Evolutionary conservation across 2,329 filamentous ascomycete species (phyloP), one percentile per base, ranked within the genome.

Genomic region (Aspergillus novoparasiticus): DNA sequence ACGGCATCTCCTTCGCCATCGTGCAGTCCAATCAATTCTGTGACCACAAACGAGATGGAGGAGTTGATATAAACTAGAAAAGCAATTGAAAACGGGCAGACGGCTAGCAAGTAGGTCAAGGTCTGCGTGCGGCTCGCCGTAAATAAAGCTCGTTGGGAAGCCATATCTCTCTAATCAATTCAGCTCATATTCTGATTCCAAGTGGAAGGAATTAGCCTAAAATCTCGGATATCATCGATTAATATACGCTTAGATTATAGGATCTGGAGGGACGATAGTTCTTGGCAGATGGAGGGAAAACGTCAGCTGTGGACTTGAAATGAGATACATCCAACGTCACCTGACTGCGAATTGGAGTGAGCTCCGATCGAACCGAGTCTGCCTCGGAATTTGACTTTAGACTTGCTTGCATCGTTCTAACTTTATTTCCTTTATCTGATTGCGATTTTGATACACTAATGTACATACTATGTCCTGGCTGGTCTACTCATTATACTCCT

Each of bases 1-100:
- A 89, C 86, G 8, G 86, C 85, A 78, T 88, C 83, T 9, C 87
- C 87, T 19, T 88, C 85, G 54, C 82, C 79, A 63, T 83, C 73
- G 43, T 81, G 79, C 41, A 84, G 80, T 6, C 86, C 85, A 66
- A 89, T 85, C 58, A 88, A 79, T 70, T 89, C 85, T 16, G 87
- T 89, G 57, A 89, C 84, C 36, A 89, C 86, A 71, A 89, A 89
- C 26, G 85, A 87, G 65, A 89, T 81, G 58, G 85, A 86, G 63
- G 85, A 85, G 74, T 89, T 89, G 66, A 89, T 80, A 75, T 89
- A 89, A 57, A 89, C 87, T 50, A 89, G 80, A 75, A 89, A 89
- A 21, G 86, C 84, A 68, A 89, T 89, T 68, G 84, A 87, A 78
- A 89, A 89, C 41, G 88, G 83, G 56, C 87, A 88, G 66, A 89